phyloP scores from a whole-genome alignment of 2,329 filamentous ascomycete genomes.

The Xylariaceae sp. region DNA sequence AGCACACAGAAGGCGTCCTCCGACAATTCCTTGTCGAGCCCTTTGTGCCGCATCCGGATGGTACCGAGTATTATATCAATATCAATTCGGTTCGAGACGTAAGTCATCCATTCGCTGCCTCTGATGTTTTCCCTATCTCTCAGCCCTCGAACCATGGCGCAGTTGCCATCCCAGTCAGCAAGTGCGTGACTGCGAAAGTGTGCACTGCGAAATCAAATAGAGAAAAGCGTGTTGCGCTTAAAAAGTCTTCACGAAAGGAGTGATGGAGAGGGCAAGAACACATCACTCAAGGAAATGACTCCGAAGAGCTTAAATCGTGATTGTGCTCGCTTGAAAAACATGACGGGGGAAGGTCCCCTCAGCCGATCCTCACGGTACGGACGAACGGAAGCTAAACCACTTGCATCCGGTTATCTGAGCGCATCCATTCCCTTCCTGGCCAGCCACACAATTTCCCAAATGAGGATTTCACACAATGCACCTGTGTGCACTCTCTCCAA shows the following conservation, averaged over 20 bases:
- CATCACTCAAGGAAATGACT: slow-evolving; percentile 1
- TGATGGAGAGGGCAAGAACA: neutral
- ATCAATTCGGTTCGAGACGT: slow-evolving; percentile 99
- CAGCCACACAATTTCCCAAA: slow-evolving; percentile 20
- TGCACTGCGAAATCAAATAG: neutral
- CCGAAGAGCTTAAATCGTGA: slow-evolving; percentile 13
- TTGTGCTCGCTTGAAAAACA: slow-evolving; percentile 22
- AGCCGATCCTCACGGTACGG: slow-evolving; percentile 29
- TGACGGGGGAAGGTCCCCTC: slow-evolving; percentile 14
- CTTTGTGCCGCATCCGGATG: slow-evolving; percentile 90
- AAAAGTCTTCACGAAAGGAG: neutral
- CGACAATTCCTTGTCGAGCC: slow-evolving; percentile 97
- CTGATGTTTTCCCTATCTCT: slow-evolving; percentile 14
- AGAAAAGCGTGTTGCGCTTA: neutral
- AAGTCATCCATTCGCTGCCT: slow-evolving; percentile 43
- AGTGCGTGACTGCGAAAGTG: slow-evolving; percentile 11
- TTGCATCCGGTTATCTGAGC: slow-evolving; percentile 23
- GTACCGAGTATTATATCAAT: slow-evolving; percentile 99
- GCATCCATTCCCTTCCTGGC: slow-evolving; percentile 26
- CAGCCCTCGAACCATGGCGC: slow-evolving; percentile 8
- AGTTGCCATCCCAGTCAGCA: slow-evolving; percentile 9
- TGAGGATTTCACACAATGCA: slow-evolving; percentile 13
- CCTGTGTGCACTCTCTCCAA: neutral
- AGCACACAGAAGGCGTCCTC: slow-evolving; percentile 81
- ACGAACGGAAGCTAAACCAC: slow-evolving; percentile 43